A percentile compares a stretch with the other conserved stretches of the same genome.
These are phyloP conservation scores for Lasiosphaeris hirsuta DNA, from an alignment of 495 filamentous ascomycete genomes.

Conservation along the genomic window DNA sequence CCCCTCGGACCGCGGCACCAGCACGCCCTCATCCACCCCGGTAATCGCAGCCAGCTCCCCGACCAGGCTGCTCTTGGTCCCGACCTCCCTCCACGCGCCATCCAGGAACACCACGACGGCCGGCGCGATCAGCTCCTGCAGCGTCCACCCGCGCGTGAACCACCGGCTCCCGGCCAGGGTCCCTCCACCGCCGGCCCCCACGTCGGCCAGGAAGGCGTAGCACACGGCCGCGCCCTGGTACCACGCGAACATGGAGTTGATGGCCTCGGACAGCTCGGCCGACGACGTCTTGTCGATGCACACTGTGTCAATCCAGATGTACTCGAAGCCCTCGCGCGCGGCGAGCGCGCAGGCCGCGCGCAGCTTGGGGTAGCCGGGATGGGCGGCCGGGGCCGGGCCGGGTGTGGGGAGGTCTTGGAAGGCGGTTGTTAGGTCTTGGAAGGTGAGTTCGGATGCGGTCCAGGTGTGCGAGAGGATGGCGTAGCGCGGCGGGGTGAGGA, in stretches of 20 bases:
- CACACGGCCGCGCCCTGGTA: slow-evolving; percentile 21
- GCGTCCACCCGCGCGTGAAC: slow-evolving; percentile 6
- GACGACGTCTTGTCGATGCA: slow-evolving; percentile 26
- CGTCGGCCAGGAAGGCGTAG: slow-evolving; percentile 27
- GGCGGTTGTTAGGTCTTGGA: background rate
- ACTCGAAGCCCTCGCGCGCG: slow-evolving; percentile 12
- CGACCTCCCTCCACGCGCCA: background rate
- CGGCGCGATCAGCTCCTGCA: slow-evolving; percentile 1
- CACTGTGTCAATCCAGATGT: slow-evolving; percentile 28
- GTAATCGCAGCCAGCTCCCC: background rate
- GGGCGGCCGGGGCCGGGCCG: background rate
- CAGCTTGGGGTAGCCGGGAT: slow-evolving; percentile 25
- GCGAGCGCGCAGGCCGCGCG: slow-evolving; percentile 22
- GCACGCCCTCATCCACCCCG: background rate
- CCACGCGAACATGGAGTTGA: slow-evolving; percentile 29
- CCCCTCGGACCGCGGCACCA: background rate
- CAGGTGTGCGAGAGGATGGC: background rate
- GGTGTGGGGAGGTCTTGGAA: background rate
- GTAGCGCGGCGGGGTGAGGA: background rate
- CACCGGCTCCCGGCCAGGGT: background rate
- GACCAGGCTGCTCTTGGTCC: background rate
- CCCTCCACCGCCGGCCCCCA: slow-evolving; percentile 12
- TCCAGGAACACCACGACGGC: background rate
- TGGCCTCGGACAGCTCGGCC: slow-evolving; percentile 25
- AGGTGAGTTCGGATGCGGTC: background rate